Conservation (phyloP, 177 flowering plant genomes). For the Vitis hybrid region DNA sequence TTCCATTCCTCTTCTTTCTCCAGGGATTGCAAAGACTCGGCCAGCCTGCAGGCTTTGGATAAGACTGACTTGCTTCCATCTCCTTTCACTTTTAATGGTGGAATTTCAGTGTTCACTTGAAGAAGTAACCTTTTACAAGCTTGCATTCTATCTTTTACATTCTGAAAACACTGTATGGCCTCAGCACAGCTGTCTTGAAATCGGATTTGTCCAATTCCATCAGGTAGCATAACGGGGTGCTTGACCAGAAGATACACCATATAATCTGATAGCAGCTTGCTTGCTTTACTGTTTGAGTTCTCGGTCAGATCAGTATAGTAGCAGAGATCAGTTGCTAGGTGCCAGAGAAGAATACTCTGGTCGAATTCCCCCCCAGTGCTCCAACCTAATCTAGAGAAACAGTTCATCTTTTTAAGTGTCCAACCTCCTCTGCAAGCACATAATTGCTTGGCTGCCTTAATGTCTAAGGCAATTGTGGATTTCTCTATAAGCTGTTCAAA, state of each 20-base stretch:
- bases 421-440: too few relatives aligned
- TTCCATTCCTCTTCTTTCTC: not conserved
- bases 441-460: too few relatives aligned
- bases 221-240: slow-evolving; percentile 27
- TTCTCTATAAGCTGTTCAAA: too few relatives aligned
- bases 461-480: too few relatives aligned
- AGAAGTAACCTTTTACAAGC: slow-evolving; percentile 23
- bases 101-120: not conserved
- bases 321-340: slow-evolving; percentile 38
- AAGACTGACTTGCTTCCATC: slow-evolving; percentile 25
- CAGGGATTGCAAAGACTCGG: not conserved
- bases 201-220: slow-evolving; percentile 27
- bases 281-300: not conserved
- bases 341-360: slow-evolving; percentile 32
- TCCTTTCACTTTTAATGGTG: slow-evolving; percentile 18
- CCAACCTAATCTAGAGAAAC: not conserved
- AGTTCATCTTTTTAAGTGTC: too few relatives aligned
- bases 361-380: too few relatives aligned
- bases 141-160: not conserved
- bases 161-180: slow-evolving; percentile 9
- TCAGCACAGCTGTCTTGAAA: slow-evolving; percentile 24
- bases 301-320: not conserved
- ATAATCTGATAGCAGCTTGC: slow-evolving; percentile 30
- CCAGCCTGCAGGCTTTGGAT: slow-evolving; percentile 27
- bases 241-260: slow-evolving; percentile 30